Base-by-base conservation (phyloP, 2,329 filamentous ascomycete genomes). In the Penicillium sp. region DNA sequence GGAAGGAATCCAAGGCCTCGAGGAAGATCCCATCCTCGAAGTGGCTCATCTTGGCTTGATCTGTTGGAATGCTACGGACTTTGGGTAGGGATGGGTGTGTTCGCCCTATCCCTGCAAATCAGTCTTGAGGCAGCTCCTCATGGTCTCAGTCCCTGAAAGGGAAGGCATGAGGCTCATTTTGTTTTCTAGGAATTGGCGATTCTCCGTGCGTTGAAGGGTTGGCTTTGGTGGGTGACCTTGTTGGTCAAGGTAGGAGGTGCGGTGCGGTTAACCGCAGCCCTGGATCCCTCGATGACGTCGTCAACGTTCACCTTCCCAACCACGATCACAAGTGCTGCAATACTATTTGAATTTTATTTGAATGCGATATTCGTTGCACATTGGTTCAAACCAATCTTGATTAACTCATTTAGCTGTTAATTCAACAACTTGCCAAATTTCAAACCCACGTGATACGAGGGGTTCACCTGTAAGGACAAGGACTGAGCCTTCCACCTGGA, bases 1-100 rank as follows among this genome's bases (percentile, higher is more conserved):
- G 55, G 45, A 40, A 61, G 64, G 61, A 62, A 64, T 65, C 51
- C 58, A 42, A 61, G 50, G 52, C 50, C 21, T 38, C 36, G 42
- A 34, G 34, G 24, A 48, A 45, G 34, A 48, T 29, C 43, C 31
- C 14, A 45, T 49, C 45, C 41, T 16, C 11, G n/a, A 48, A 22
- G 16, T 29, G 18, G 11, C n/a, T 7, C 44, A 52, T 52, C 21
- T 48, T 48, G 27, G 36, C 22, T 52, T 53, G 47, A 58, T 57
- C 56, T 29, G 5, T 39, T 56, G 59, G 59, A 61, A 62, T 62
- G 59, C 47, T 44, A 18, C 48, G 48, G 46, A 49, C 45, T 31
- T 54, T 50, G 5, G 24, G 29, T 53, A 42, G 48, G 22, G 46
- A 53, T 27, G 48, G 34, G 44, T 18, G 41, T 38, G 41, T 31